These are phyloP conservation scores for Closterium sp. DNA, from an alignment of 139 green algal genomes.

Conservation along the genomic window DNA sequence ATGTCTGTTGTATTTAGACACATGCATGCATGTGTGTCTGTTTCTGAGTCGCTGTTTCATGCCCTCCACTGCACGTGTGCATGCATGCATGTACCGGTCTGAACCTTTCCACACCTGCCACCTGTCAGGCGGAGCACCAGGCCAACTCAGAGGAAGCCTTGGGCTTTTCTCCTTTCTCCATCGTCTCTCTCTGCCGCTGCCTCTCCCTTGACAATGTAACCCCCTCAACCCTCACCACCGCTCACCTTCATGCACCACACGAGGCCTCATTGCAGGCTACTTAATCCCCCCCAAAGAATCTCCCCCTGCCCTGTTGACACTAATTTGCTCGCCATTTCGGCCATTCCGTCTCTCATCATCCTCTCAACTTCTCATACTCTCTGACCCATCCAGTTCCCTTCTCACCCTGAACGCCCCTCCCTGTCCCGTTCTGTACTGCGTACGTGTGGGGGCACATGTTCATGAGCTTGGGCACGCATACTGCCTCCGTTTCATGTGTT, in stretches of 20 bases:
- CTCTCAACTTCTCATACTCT: too few relatives aligned
- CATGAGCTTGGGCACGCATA: too few relatives aligned
- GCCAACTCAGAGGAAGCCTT: neutral
- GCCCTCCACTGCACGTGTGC: neutral
- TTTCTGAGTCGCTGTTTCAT: neutral
- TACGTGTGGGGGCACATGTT: too few relatives aligned
- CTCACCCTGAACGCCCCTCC: too few relatives aligned
- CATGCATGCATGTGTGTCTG: neutral
- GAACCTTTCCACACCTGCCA: neutral
- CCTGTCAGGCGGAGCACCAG: too few relatives aligned
- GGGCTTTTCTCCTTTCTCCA: neutral
- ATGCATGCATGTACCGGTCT: neutral
- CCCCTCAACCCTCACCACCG: constrained; percentile 55
- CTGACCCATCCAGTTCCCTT: too few relatives aligned
- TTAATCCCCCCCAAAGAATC: neutral
- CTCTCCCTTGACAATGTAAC: constrained; percentile 79
- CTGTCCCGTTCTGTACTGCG: too few relatives aligned
- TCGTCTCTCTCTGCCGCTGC: constrained; percentile 56
- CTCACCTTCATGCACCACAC: neutral
- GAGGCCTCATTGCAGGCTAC: neutral
- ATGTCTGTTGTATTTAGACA: too few relatives aligned
- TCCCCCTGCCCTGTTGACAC: too few relatives aligned
- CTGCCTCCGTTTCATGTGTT: too few relatives aligned
- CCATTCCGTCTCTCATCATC: too few relatives aligned
- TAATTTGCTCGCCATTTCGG: too few relatives aligned